Percentiles rank a stretch among this genome's conserved stretches.
Evolutionary conservation across 225 moss, liverwort and hornwort genomes (phyloP).

Genomic region (Pseudisothecium myosuroides): DNA sequence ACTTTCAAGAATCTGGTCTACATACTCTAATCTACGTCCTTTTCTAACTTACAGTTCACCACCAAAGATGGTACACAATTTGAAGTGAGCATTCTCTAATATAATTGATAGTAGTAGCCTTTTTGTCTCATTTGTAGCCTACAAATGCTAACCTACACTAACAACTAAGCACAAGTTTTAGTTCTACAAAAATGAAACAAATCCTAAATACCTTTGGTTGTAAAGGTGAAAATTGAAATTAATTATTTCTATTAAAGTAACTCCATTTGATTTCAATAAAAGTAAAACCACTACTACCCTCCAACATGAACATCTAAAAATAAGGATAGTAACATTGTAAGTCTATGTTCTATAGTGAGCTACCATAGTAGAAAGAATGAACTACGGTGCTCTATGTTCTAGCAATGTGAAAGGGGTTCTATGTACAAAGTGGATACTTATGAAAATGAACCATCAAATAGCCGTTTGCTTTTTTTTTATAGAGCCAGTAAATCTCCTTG

Average conservation of each 20-base stretch:
- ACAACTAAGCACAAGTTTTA: neutral
- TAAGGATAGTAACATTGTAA: neutral
- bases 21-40: fast-evolving
- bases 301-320: neutral
- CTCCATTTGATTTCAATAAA: fast-evolving
- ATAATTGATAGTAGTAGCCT: neutral
- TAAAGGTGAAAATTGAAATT: neutral
- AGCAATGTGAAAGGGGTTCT: fast-evolving
- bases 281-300: neutral
- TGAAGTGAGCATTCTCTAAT: neutral
- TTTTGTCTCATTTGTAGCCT: neutral
- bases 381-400: fast-evolving
- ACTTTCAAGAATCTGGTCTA: neutral
- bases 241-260: neutral
- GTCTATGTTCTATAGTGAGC: neutral
- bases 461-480: fast-evolving
- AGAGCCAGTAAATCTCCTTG: neutral
- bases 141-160: neutral
- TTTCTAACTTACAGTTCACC: fast-evolving
- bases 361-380: neutral
- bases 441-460: neutral
- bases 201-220: neutral
- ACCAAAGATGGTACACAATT: neutral
- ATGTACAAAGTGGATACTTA: neutral
- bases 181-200: neutral